Evolutionary conservation across 495 filamentous ascomycete genomes (phyloP).

Genomic region (Tuber borchii): DNA sequence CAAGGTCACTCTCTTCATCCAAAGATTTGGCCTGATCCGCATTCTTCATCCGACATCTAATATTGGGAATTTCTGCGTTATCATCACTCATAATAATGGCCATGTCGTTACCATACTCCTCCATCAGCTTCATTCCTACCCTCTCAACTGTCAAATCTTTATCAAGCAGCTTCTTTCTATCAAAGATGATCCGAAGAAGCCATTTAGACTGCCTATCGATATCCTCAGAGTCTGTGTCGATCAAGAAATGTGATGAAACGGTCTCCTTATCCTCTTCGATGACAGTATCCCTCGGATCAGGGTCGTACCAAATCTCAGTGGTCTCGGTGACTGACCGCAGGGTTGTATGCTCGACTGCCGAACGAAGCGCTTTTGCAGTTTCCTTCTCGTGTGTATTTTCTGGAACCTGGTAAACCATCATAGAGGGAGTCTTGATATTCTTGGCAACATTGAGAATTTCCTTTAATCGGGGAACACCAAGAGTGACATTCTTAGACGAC

Average conservation of each 20-base stretch:
- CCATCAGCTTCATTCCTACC: constrained; percentile 81
- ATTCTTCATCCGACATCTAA: constrained; percentile 79
- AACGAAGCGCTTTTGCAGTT: constrained; percentile 76
- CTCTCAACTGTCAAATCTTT: constrained; percentile 88
- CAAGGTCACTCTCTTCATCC: constrained; percentile 69
- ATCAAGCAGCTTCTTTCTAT: constrained; percentile 86
- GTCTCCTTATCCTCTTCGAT: constrained; percentile 87
- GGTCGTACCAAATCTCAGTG: constrained; percentile 96
- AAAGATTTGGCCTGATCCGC: constrained; percentile 63
- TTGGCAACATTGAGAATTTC: constrained; percentile 96
- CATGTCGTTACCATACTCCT: constrained; percentile 76
- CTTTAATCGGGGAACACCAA: constrained; percentile 97
- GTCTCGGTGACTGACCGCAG: constrained; percentile 81
- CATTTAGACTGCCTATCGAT: constrained; percentile 79
- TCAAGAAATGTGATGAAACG: constrained; percentile 93
- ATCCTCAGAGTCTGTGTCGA: constrained; percentile 76
- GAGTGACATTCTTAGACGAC: constrained; percentile 97
- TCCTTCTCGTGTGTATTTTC: constrained; percentile 58
- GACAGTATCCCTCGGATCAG: constrained; percentile 73
- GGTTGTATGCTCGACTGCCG: constrained; percentile 88
- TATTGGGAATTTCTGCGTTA: constrained; percentile 90
- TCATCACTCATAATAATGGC: constrained; percentile 96
- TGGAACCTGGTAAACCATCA: constrained; percentile 79
- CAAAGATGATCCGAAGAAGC: constrained; percentile 89
- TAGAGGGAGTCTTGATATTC: constrained; percentile 97